Conservation (phyloP, 2,329 filamentous ascomycete species). For the Dothistroma pini region DNA sequence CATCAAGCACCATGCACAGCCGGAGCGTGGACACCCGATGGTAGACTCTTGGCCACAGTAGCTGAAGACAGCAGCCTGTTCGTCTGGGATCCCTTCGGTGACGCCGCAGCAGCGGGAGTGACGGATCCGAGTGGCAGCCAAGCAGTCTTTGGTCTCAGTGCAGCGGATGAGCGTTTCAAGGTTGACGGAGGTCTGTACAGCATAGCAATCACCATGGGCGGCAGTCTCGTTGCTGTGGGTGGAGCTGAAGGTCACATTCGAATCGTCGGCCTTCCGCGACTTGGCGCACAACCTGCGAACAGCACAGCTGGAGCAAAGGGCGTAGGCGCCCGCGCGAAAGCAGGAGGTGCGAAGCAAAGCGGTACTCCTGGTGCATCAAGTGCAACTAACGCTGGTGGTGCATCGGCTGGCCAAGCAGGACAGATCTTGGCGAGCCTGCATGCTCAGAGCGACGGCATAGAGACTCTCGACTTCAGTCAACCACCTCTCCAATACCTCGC, state of each 20-base stretch:
- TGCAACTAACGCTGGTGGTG: slow-evolving; percentile 36
- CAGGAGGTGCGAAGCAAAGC: slow-evolving; percentile 44
- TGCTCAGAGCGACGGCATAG: slow-evolving; percentile 73
- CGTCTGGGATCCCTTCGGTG: slow-evolving; percentile 88
- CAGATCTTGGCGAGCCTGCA: slow-evolving; percentile 80
- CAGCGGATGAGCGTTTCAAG: slow-evolving; percentile 80
- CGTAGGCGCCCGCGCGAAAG: slow-evolving; percentile 48
- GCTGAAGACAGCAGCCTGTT: slow-evolving; percentile 84
- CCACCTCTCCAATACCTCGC: slow-evolving; percentile 59
- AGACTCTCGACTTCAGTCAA: slow-evolving; percentile 67
- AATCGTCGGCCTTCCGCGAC: slow-evolving; percentile 75
- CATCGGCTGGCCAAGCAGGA: slow-evolving; percentile 54
- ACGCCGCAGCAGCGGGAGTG: slow-evolving; percentile 63
- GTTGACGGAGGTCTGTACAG: slow-evolving; percentile 91
- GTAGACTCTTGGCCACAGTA: slow-evolving; percentile 80
- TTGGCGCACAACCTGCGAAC: slow-evolving; percentile 34
- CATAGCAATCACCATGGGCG: slow-evolving; percentile 75
- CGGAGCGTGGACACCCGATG: slow-evolving; percentile 86
- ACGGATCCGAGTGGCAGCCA: slow-evolving; percentile 50
- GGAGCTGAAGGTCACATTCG: slow-evolving; percentile 84
- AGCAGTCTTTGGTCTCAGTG: slow-evolving; percentile 72
- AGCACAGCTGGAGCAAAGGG: slow-evolving; percentile 41
- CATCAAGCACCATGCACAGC: slow-evolving; percentile 85
- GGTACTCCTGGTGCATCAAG: slow-evolving; percentile 37
- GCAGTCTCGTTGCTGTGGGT: slow-evolving; percentile 77